Conservation (phyloP, 164 flowering plant genomes). For the Stephania japonica region DNA sequence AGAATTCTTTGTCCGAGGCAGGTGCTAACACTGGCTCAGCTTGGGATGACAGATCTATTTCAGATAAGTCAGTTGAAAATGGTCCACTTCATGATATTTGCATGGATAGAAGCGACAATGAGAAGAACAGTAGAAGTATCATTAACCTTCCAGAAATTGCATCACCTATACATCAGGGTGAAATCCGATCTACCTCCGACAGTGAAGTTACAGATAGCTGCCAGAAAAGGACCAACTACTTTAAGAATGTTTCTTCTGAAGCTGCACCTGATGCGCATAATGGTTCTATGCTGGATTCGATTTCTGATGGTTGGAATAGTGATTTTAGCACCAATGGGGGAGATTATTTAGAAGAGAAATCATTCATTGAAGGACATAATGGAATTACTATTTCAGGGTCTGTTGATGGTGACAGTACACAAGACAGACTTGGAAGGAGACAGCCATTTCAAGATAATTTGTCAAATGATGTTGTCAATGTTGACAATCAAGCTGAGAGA, state of each 20-base stretch:
- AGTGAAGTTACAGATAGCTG: conserved; percentile 10
- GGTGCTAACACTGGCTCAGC: conserved; percentile 16
- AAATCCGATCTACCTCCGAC: neutral
- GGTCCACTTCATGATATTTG: conserved; percentile 14
- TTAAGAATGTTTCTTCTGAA: conserved; percentile 17
- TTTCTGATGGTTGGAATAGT: conserved; percentile 32
- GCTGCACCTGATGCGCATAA: conserved; percentile 12
- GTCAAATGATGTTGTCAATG: conserved; percentile 15
- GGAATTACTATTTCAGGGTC: conserved; percentile 8
- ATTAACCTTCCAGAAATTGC: conserved; percentile 12
- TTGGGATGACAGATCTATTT: conserved; percentile 15
- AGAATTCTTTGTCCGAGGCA: conserved; percentile 22
- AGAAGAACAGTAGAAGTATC: conserved; percentile 4
- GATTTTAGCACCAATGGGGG: conserved; percentile 16
- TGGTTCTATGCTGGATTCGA: conserved; percentile 18
- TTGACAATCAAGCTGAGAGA: conserved; percentile 14
- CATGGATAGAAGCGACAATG: conserved; percentile 3
- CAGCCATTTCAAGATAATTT: conserved; percentile 5
- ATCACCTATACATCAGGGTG: conserved; percentile 11
- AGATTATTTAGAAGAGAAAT: conserved; percentile 8
- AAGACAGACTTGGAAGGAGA: conserved; percentile 10
- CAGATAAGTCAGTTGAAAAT: conserved; percentile 7
- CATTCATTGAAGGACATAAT: conserved; percentile 7
- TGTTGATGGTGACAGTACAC: conserved; percentile 2
- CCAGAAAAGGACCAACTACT: conserved; percentile 10